phyloP scores from a whole-genome alignment of 495 filamentous ascomycete species.

The Neurospora sp. region DNA sequence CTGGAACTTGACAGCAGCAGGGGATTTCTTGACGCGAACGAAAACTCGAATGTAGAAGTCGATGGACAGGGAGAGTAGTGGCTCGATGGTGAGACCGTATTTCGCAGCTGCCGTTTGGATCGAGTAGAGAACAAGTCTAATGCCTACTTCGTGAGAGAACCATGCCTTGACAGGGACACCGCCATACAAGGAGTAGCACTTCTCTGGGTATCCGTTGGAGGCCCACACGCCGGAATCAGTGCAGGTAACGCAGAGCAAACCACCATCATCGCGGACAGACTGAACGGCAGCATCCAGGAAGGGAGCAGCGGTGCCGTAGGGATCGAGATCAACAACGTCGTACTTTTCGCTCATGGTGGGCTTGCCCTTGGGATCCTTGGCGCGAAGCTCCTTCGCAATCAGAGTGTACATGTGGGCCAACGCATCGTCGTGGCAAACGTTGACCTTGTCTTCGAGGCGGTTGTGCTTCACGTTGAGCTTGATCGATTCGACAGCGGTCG shows the following conservation, averaged over 20 bases:
- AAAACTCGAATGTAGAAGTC: slow-evolving; percentile 94
- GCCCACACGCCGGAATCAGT: slow-evolving; percentile 93
- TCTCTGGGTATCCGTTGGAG: slow-evolving; percentile 85
- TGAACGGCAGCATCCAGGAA: slow-evolving; percentile 89
- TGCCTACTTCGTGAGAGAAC: slow-evolving; percentile 79
- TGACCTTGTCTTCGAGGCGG: slow-evolving; percentile 56
- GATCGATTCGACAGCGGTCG: slow-evolving; percentile 69
- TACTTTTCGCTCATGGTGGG: slow-evolving; percentile 44
- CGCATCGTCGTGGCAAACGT: slow-evolving; percentile 66
- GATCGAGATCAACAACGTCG: slow-evolving; percentile 93
- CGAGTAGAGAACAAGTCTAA: slow-evolving; percentile 73
- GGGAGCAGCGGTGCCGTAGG: slow-evolving; percentile 83
- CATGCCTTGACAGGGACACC: slow-evolving; percentile 74
- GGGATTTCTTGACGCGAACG: slow-evolving; percentile 67
- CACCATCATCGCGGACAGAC: slow-evolving; percentile 68
- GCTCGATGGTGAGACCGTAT: slow-evolving; percentile 88
- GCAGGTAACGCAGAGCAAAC: slow-evolving; percentile 89
- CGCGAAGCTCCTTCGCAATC: slow-evolving; percentile 31
- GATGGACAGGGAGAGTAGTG: slow-evolving; percentile 81
- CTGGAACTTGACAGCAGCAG: slow-evolving; percentile 77
- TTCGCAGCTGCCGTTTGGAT: slow-evolving; percentile 69
- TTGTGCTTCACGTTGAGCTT: slow-evolving; percentile 78
- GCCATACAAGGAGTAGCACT: slow-evolving; percentile 84
- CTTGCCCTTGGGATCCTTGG: slow-evolving; percentile 15
- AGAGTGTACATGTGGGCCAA: slow-evolving; percentile 79